Base-by-base conservation (phyloP, 805 yeast genomes). In the Wickerhamomyces hampshirensis region DNA sequence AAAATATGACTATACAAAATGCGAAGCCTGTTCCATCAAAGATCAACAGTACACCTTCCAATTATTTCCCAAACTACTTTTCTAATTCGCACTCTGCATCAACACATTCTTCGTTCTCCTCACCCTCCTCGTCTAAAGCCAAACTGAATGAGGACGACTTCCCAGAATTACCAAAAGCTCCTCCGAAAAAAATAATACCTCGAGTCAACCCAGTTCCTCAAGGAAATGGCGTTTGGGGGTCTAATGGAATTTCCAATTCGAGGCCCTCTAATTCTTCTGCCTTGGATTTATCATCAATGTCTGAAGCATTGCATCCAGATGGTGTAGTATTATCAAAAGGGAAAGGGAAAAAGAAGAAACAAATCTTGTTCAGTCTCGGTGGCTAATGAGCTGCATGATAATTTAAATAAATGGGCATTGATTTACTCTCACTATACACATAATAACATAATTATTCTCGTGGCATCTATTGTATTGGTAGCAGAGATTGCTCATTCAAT, bases 131-230 rank as follows among this genome's bases (percentile, higher is more conserved):
- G 18, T 27, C 34, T 16, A 8, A 37, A 33, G 23, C 48, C 29
- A 34, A 42, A 44, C 21, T 51, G 11, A 36, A 56, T 21, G 60
- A 55, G 3, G 37, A 52, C 4, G 58, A 69, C 43, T 73, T 77
- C 50, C 84, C 84, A 4, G 66, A 75, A 0, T 54, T 72, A 30
- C 62, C 71, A 28, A 55, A 55, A 28, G 55, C 51, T 26, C 61
- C 58, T 40, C 62, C 67, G 47, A 72, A 69, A 51, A 50, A 58
- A 33, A 66, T 73, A 14, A 49, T 48, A 36, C 85, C 88, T 3
- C 66, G 83, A 28, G 84, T 82, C 4, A 77, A 75, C 32, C 76
- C 79, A 6, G 57, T 68, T 26, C 59, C 45, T 12, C 53, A 59
- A n/a, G 63, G 60, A 28, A 63, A 65, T 18, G 58, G 65, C 23